Base-by-base conservation (phyloP, 225 moss, liverwort and hornwort species). In the Bryum argenteum region DNA sequence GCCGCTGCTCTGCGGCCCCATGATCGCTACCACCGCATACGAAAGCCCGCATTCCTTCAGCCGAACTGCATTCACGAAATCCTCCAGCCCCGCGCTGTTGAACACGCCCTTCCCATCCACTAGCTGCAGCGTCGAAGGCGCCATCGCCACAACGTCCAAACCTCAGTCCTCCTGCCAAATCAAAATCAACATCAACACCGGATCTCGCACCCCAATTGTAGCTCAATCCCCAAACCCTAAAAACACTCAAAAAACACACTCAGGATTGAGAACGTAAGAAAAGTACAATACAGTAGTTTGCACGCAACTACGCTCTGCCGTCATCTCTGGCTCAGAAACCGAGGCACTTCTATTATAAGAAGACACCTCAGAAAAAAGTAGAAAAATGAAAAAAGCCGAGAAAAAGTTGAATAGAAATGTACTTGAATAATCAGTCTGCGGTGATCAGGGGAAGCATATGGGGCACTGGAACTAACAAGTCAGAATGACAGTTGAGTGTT, bases 1-100 rank as follows among this genome's bases (percentile, higher is more conserved):
- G 73, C 93, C 98, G 38, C 91, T 91, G 83, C 98, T 98, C 73
- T 98, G 98, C 69, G 98, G 98, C 33, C 98, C 98, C 98, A 98
- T 94, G 66, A 98, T 98, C 42, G 98, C 91, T 74, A 98, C 98
- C 66, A 98, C 98, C n/a, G 98, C 98, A 51, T 98, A 98, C 8
- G 94, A 92, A 0, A 98, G 83, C 1, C 98, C 98, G 63, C 94
- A 92, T 73, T 91, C 91, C 12, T 82, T 71, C 60, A 98, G 72
- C 55, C 53, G 77, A 54, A 92, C 78, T n/a, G 70, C 45, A 61
- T 61, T 81, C 44, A 87, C 82, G 26, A 98, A 98, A 13, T 82
- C 71, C 17, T 92, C 92, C 21, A 98, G 20, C 1, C 89, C 91
- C 40, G 28, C 17, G 0, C 52, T 74, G 69, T 98, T 88, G 62